Conservation (phyloP, 202 grass and related monocot species). For the Zoysia matrella region DNA sequence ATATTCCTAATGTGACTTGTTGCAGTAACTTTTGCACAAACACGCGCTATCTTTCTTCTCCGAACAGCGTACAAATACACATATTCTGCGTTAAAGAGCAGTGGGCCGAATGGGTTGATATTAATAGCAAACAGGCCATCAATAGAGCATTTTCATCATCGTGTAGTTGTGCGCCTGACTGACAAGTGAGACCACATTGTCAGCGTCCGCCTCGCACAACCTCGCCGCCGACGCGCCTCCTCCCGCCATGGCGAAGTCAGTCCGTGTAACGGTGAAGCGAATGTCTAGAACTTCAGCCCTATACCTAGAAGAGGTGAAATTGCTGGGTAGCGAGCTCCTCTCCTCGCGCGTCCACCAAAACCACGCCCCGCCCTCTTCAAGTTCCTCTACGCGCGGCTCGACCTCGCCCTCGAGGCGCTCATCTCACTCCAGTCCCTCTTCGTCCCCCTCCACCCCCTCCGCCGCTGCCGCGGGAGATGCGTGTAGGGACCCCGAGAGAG, state of each 20-base stretch:
- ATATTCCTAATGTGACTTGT: neutral
- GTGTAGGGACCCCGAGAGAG: neutral
- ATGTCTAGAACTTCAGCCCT: conserved; percentile 31
- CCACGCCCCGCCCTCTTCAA: conserved; percentile 74
- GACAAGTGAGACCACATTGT: neutral
- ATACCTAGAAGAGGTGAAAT: conserved; percentile 63
- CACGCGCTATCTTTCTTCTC: no score
- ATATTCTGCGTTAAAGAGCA: neutral
- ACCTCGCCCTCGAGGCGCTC: conserved; percentile 66
- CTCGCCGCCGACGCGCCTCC: conserved; percentile 15
- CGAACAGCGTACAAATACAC: neutral
- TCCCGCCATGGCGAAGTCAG: conserved; percentile 43
- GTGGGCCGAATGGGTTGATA: no score
- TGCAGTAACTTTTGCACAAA: neutral
- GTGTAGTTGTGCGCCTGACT: neutral
- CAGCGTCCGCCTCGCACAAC: neutral
- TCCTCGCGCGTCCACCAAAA: conserved; percentile 88
- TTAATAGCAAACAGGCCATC: neutral
- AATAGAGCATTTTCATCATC: neutral
- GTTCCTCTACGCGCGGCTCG: conserved; percentile 52
- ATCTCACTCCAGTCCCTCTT: conserved; percentile 95
- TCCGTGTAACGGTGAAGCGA: conserved; percentile 20
- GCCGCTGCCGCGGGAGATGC: neutral
- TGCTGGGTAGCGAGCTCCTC: conserved; percentile 72
- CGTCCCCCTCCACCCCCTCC: conserved; percentile 61